phyloP scores from a whole-genome alignment of 2,329 filamentous ascomycete genomes.

The Sporothrix mexicana region DNA sequence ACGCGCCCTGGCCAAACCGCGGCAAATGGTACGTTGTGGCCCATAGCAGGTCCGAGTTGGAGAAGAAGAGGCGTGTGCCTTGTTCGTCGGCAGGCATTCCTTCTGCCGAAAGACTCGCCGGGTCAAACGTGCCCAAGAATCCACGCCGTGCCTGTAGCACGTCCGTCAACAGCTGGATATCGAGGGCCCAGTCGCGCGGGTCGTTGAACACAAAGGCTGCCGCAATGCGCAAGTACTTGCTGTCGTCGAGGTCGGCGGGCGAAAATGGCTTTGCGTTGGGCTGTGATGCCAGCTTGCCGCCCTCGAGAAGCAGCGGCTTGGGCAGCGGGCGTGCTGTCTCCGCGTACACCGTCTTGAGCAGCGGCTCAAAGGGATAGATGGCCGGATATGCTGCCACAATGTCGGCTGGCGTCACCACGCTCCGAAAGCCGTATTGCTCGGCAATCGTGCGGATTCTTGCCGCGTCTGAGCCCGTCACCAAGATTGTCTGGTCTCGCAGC shows the following conservation, averaged over 20 bases:
- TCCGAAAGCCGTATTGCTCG: constrained; percentile 77
- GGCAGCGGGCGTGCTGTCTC: constrained; percentile 64
- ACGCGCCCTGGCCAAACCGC: constrained; percentile 89
- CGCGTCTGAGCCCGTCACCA: constrained; percentile 74
- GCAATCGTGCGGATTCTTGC: constrained; percentile 74
- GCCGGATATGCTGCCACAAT: constrained; percentile 74
- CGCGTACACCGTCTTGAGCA: constrained; percentile 67
- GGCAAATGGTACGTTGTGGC: constrained; percentile 83
- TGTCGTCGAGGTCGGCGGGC: constrained; percentile 39
- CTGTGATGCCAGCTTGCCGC: constrained; percentile 43
- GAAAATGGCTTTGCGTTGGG: constrained; percentile 12
- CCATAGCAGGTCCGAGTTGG: constrained; percentile 90
- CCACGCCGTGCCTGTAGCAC: constrained; percentile 79
- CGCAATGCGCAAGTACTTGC: constrained; percentile 71
- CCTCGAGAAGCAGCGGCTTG: constrained; percentile 49
- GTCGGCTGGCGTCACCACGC: constrained; percentile 84
- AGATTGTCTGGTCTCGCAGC: constrained; percentile 66
- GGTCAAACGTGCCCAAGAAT: constrained; percentile 78
- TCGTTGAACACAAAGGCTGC: constrained; percentile 95
- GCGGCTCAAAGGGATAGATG: constrained; percentile 82
- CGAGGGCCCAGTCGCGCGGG: constrained; percentile 92
- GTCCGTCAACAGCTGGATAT: constrained; percentile 83
- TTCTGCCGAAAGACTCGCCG: constrained; percentile 48
- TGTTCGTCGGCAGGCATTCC: constrained; percentile 68
- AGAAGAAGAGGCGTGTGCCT: constrained; percentile 84